Evolutionary conservation across 2,329 filamentous ascomycete species (phyloP).

Genomic region (Penicillium sp.): DNA sequence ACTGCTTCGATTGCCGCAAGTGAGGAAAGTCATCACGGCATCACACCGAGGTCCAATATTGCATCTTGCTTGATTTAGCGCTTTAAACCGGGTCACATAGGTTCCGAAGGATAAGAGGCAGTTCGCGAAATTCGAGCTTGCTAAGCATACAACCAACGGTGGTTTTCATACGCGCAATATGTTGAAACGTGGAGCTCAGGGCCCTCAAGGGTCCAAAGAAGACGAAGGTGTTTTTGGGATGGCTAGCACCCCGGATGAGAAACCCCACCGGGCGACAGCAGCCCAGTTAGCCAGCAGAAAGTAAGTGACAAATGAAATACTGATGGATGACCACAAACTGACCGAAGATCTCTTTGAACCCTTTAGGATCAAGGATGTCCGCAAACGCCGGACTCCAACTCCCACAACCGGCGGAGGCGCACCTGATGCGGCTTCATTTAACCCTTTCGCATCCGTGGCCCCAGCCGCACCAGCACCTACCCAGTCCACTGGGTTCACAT

Average conservation of each 20-base stretch:
- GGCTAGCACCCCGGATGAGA: constrained; percentile 42
- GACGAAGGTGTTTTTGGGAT: constrained; percentile 34
- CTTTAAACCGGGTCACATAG: background rate
- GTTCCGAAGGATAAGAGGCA: background rate
- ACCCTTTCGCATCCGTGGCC: constrained; percentile 12
- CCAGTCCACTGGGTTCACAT: constrained; percentile 18
- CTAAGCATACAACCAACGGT: constrained; percentile 1
- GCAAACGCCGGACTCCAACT: constrained; percentile 18
- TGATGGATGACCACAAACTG: background rate
- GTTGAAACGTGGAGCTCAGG: constrained; percentile 41
- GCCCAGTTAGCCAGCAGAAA: constrained; percentile 55
- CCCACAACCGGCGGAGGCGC: constrained; percentile 14
- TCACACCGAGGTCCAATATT: background rate
- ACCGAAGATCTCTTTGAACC: background rate
- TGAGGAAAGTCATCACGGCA: constrained; percentile 2
- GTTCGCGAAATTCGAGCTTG: background rate
- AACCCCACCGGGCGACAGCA: constrained; percentile 52
- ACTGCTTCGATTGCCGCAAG: constrained; percentile 2
- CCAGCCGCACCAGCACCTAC: constrained; percentile 12
- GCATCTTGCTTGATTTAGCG: background rate
- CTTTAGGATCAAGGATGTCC: constrained; percentile 31
- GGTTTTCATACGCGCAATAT: constrained; percentile 23
- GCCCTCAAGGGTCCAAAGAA: constrained; percentile 38
- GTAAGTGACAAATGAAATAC: constrained; percentile 43
- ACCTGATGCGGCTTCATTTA: constrained; percentile 6